These are phyloP conservation scores for Debaryomyces castellii DNA, from an alignment of 805 yeast genomes.

Conservation along the genomic window DNA sequence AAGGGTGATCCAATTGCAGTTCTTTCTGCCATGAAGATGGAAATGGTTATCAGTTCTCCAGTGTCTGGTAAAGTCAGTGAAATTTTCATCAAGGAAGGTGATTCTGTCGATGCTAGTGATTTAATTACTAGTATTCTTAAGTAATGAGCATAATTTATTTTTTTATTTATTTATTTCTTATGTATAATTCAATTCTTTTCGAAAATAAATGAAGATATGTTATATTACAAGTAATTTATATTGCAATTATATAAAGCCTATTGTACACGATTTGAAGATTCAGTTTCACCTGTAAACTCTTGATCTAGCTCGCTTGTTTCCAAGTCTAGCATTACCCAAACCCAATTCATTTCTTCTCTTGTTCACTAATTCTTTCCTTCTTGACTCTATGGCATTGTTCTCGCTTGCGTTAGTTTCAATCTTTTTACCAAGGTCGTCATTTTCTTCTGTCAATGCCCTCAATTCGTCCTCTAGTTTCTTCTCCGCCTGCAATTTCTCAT, in stretches of 20 bases:
- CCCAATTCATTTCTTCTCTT: slow-evolving; percentile 25
- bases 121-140: slow-evolving; percentile 50
- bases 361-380: slow-evolving; percentile 11
- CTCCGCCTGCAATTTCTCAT: slow-evolving; percentile 17
- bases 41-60: slow-evolving; percentile 95
- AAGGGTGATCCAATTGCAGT: slow-evolving; percentile 96
- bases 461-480: slow-evolving; percentile 24
- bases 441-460: slow-evolving; percentile 25
- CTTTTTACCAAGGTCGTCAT: slow-evolving; percentile 17
- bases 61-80: slow-evolving; percentile 81
- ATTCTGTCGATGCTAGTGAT: slow-evolving; percentile 93
- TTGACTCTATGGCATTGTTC: slow-evolving; percentile 6
- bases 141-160: slow-evolving; percentile 8
- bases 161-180: slow-evolving; percentile 1
- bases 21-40: slow-evolving; percentile 98
- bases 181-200: not conserved
- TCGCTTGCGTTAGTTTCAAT: slow-evolving; percentile 18
- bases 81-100: slow-evolving; percentile 81
- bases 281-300: not conserved
- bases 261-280: not conserved
- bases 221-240: not conserved
- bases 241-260: not conserved
- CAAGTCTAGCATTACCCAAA: slow-evolving; percentile 9
- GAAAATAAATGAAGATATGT: not conserved
- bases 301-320: not conserved